Evolutionary conservation across 768 basidiomycete species (phyloP).

Genomic region (Boletus reticulatus): DNA sequence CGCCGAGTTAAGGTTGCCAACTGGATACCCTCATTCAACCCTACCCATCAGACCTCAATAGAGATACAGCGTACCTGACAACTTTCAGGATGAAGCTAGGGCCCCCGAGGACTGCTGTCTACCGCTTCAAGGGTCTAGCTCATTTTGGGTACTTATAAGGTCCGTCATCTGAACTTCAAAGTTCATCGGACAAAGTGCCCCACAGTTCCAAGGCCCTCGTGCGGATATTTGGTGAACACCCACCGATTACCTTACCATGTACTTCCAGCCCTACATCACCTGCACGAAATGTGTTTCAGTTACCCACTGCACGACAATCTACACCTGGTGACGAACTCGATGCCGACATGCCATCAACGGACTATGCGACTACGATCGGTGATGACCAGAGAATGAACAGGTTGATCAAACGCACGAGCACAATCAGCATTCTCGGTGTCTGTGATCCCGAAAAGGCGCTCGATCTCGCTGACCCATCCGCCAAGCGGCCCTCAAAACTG

Average conservation of each 20-base stretch:
- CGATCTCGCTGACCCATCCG: slow-evolving; percentile 47
- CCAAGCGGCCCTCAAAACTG: slow-evolving; percentile 61
- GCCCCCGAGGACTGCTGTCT: no score
- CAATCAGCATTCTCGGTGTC: slow-evolving; percentile 90
- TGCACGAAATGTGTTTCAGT: slow-evolving; percentile 14
- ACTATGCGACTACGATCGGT: slow-evolving; percentile 26
- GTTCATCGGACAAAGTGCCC: no score
- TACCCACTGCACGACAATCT: slow-evolving; percentile 8
- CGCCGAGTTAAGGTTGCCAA: no score
- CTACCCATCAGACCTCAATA: no score
- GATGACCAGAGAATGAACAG: slow-evolving; percentile 26
- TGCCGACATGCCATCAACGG: slow-evolving; percentile 32
- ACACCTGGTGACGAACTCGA: slow-evolving; percentile 39
- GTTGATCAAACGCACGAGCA: slow-evolving; percentile 79
- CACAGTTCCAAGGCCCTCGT: slow-evolving; percentile 42
- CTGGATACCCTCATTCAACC: no score
- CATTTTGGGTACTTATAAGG: no score
- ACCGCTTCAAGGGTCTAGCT: no score
- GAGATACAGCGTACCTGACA: no score
- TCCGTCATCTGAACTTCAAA: no score
- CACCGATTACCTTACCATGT: slow-evolving; percentile 25
- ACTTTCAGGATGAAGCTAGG: no score
- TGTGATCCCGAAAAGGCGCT: slow-evolving; percentile 70
- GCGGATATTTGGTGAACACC: slow-evolving; percentile 48
- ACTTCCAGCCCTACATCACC: slow-evolving; percentile 39